These are phyloP conservation scores for Trifolium pratense DNA, from an alignment of 306 rosid species.

Conservation along the genomic window DNA sequence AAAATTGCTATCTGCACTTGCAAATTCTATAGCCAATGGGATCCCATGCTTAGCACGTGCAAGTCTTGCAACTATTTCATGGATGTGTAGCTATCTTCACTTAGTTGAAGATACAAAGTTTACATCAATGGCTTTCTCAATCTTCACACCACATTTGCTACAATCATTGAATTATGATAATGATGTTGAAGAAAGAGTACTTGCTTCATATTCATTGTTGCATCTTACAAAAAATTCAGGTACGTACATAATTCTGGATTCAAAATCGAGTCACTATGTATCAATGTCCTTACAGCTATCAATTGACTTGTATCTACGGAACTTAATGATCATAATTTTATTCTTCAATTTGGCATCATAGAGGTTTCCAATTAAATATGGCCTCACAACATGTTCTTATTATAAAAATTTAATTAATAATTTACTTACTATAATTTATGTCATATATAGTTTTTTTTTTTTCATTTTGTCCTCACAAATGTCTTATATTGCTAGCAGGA, in stretches of 20 bases:
- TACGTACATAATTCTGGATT: background rate
- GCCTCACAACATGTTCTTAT: constrained; percentile 11
- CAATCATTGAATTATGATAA: constrained; percentile 58
- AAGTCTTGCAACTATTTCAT: constrained; percentile 68
- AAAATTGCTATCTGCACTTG: constrained; percentile 67
- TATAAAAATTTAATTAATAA: background rate
- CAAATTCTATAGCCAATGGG: constrained; percentile 62
- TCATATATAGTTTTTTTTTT: background rate
- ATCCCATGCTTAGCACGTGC: constrained; percentile 69
- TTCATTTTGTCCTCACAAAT: constrained; percentile 12
- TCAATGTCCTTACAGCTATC: no score
- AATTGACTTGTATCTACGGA: no score
- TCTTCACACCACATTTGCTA: constrained; percentile 59
- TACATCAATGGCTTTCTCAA: constrained; percentile 53
- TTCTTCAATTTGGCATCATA: background rate
- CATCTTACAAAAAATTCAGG: constrained; percentile 65
- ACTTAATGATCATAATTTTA: background rate
- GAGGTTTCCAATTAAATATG: background rate
- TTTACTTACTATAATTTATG: constrained; percentile 2
- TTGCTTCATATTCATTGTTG: constrained; percentile 74
- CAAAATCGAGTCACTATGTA: no score
- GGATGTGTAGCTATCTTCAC: constrained; percentile 69
- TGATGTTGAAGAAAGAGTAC: constrained; percentile 81
- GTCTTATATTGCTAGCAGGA: constrained; percentile 38
- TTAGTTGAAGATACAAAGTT: constrained; percentile 51